Conservation (phyloP, 495 filamentous ascomycete genomes). For the Jackrogersella multiformis region DNA sequence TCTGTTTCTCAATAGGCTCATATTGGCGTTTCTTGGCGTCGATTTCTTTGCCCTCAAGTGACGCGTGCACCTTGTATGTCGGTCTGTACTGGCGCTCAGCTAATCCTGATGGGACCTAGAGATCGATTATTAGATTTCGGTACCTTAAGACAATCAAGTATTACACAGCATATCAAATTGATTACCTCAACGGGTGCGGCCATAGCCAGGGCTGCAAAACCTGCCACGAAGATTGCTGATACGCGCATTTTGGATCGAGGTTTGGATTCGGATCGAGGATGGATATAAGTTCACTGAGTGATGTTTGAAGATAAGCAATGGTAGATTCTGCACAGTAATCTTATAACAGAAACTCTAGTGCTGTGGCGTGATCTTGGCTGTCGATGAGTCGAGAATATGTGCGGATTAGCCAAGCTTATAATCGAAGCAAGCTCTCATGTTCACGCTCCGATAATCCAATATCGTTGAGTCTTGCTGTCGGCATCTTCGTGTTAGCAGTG, state of each 20-base stretch:
- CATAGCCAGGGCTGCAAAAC: slow-evolving; percentile 25
- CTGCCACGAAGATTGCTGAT: slow-evolving; percentile 22
- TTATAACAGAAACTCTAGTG: neutral
- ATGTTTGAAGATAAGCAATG: neutral
- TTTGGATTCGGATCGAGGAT: neutral
- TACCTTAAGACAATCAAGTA: neutral
- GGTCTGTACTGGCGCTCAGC: slow-evolving; percentile 11
- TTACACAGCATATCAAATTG: neutral
- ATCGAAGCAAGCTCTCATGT: neutral
- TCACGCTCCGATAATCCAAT: neutral
- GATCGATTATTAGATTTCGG: slow-evolving; percentile 4
- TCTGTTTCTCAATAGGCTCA: slow-evolving; percentile 5
- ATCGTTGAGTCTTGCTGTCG: neutral
- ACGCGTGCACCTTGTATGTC: neutral
- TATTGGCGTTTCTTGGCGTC: slow-evolving; percentile 15
- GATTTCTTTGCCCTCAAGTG: neutral
- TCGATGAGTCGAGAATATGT: neutral
- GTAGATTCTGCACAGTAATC: neutral
- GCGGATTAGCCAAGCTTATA: neutral
- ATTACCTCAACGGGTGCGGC: slow-evolving; percentile 34
- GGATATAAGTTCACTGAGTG: neutral
- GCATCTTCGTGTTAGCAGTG: neutral
- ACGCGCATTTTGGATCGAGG: slow-evolving; percentile 21
- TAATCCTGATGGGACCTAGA: neutral
- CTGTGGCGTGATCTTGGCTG: neutral